Evolutionary conservation across 164 flowering plant species (phyloP), one percentile per base, ranked within the genome.

Genomic region (Sedum album): DNA sequence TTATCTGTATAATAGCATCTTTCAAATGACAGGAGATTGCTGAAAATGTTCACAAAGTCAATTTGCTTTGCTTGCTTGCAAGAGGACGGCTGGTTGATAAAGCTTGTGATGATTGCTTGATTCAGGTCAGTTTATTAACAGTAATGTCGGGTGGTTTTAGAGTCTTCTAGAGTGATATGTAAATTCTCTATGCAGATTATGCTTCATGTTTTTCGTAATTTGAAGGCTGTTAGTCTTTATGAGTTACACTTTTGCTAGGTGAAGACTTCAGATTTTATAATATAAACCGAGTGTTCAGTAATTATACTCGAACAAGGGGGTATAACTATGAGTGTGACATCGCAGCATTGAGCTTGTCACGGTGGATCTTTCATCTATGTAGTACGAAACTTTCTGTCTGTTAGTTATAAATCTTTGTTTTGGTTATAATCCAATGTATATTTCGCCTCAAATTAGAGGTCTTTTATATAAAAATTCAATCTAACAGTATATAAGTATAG

Each of bases 51-150:
- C 98, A 94, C 76, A 94, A 87, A 79, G 90, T 77, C 70, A 92
- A 94, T 83, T 78, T 94, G 74, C 87, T 94, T 66, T 91, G 98
- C 79, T 79, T 94, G 66, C 81, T 94, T 70, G 97, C 86, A 51
- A 79, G 98, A 70, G 98, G 98, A 67, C 83, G 98, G 76, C 68
- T 91, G 75, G 73, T 88, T 68, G 98, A 94, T 67, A 73, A 71
- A 62, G 96, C 93, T 74, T 94, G 97, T 70, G 72, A 79, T 79
- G 96, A 94, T 80, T 88, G 91, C 75, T 85, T 94, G 36, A 86
- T 89, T 83, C 97, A 94, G 97, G 98, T 94, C 30, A 51, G 61
- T 69, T 48, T 57, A 70, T 55, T 28, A 69, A 25, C 72, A 41
- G 36, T 39, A 20, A 44, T 26, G 25, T 55, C 6, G 14, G 44